Evolutionary conservation across 2,329 filamentous ascomycete species (phyloP).

Genomic region (Verticillium tricorpus): DNA sequence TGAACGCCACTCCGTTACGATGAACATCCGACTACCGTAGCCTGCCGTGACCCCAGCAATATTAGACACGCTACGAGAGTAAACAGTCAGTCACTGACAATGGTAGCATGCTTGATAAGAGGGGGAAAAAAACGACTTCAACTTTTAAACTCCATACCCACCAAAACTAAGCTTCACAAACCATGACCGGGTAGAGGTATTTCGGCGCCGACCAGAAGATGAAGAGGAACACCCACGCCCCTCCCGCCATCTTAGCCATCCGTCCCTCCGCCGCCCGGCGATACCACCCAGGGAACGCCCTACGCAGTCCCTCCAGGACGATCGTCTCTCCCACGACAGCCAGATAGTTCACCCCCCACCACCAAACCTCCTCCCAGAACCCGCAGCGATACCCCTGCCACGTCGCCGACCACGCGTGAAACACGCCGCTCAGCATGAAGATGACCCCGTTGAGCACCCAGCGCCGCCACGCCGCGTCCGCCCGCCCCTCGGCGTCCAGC

Average conservation of each 20-base stretch:
- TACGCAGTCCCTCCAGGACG: background rate
- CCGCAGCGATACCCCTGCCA: conserved; percentile 3
- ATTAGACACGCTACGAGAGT: background rate
- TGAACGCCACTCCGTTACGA: background rate
- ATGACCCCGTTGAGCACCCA: conserved; percentile 12
- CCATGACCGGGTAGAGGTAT: background rate
- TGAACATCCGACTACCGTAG: background rate
- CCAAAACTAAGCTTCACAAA: background rate
- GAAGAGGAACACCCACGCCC: conserved; percentile 5
- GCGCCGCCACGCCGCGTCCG: conserved; percentile 1
- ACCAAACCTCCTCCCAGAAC: conserved; percentile 6
- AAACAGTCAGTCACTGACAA: too few relatives aligned
- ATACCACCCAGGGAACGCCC: conserved; percentile 3
- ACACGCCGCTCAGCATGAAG: conserved; percentile 7
- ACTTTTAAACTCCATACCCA: background rate
- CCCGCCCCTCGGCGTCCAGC: background rate
- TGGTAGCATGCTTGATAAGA: too few relatives aligned
- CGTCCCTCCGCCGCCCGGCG: background rate
- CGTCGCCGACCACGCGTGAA: conserved; percentile 6
- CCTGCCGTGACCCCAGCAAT: background rate
- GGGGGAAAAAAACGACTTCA: too few relatives aligned
- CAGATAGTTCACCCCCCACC: conserved; percentile 7
- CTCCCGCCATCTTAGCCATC: conserved; percentile 4
- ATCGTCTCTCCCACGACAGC: conserved; percentile 6
- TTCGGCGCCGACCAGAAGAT: conserved; percentile 7